Percentiles rank a stretch among this genome's conserved stretches.
phyloP scores from a whole-genome alignment of 83 land plant genomes.

The Isoetes engelmannii region DNA sequence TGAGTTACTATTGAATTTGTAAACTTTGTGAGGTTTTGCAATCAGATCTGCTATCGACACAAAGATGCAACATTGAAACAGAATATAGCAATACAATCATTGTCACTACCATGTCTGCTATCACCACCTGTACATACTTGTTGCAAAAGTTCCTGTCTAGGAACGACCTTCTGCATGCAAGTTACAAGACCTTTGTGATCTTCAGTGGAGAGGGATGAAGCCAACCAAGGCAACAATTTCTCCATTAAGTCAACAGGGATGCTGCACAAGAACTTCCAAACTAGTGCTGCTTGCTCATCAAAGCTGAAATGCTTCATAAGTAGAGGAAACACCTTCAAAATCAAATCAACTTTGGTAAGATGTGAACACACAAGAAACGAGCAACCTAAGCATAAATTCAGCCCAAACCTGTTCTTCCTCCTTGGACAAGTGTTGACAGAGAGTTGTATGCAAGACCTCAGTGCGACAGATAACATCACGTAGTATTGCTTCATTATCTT shows the following conservation, averaged over 20 bases:
- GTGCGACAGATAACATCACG: constrained; percentile 71
- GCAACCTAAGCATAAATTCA: background rate
- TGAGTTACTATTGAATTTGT: no score
- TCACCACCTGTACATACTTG: constrained; percentile 40
- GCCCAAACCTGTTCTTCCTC: constrained; percentile 86
- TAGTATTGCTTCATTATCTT: constrained; percentile 33
- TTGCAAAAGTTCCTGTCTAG: constrained; percentile 71
- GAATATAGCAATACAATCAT: no score
- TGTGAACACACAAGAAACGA: no score
- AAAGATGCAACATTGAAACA: no score
- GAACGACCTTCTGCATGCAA: constrained; percentile 66
- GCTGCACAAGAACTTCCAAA: constrained; percentile 92
- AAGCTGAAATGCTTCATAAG: constrained; percentile 71
- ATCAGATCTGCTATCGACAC: no score
- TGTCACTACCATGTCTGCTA: no score
- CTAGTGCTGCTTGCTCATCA: constrained; percentile 88
- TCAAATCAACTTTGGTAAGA: background rate
- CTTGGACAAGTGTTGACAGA: constrained; percentile 81
- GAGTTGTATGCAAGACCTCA: constrained; percentile 67
- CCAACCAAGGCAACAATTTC: constrained; percentile 87
- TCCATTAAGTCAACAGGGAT: constrained; percentile 90
- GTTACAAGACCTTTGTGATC: constrained; percentile 61
- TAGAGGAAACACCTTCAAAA: constrained; percentile 81
- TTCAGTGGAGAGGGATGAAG: constrained; percentile 58
- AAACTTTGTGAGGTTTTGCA: no score